These are phyloP conservation scores for Panicum hallii DNA, from an alignment of 202 grass and related monocot species.

Conservation along the genomic window DNA sequence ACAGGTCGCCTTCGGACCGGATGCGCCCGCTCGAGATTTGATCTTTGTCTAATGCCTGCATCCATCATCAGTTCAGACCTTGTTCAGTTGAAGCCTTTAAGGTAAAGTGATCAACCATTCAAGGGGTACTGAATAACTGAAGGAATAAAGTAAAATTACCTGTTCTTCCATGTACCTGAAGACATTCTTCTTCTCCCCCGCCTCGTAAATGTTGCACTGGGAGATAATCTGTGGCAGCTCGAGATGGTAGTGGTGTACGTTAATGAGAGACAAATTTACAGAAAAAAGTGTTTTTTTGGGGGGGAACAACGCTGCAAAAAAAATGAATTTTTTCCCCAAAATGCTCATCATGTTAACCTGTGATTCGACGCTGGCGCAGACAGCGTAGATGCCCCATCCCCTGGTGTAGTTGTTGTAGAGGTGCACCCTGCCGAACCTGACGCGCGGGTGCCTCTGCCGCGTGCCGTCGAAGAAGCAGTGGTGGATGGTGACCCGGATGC, in stretches of 20 bases:
- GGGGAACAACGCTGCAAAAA: no score
- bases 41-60: constrained; percentile 73
- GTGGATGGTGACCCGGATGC: constrained; percentile 82
- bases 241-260: background rate
- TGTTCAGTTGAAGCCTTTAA: background rate
- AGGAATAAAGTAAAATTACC: constrained; percentile 33
- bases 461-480: constrained; percentile 97
- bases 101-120: background rate
- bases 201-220: constrained; percentile 90
- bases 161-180: constrained; percentile 74
- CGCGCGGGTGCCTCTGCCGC: constrained; percentile 82
- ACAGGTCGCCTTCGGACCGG: constrained; percentile 76
- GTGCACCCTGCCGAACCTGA: constrained; percentile 89
- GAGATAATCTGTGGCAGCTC: constrained; percentile 65
- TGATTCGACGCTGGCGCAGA: constrained; percentile 83
- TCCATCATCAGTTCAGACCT: constrained; percentile 4
- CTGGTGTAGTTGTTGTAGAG: constrained; percentile 95
- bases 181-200: constrained; percentile 66
- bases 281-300: no score
- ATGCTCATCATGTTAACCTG: constrained; percentile 46
- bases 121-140: background rate
- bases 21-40: constrained; percentile 52
- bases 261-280: background rate
- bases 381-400: constrained; percentile 86
- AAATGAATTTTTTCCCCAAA: no score